Evolutionary conservation across 768 basidiomycete species (phyloP), one percentile per base, ranked within the genome.

Genomic region (Termitomyces titanicus): DNA sequence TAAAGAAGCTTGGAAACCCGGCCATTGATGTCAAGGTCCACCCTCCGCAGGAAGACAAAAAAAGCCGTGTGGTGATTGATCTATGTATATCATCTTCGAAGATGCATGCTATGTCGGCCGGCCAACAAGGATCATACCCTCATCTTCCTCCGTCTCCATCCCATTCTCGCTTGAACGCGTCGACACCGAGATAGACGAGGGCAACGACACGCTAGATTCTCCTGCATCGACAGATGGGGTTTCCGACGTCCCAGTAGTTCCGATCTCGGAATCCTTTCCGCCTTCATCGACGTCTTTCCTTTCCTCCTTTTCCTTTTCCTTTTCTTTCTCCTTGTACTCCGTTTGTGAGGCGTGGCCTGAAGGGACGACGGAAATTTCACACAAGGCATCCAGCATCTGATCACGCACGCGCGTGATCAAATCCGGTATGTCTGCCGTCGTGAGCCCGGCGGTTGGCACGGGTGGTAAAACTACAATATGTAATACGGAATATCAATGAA

Each of bases 401-500:
- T 85, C 80, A 22, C 86, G 85, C 20, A 94, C 85, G 50, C 79
- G 82, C 29, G 76, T 72, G 0, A 83, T 75, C 25, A 99, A 83
- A 4, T 77, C 76, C 20, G 77, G 69, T 35, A 92, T 86, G 65
- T 98, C 94, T 9, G 78, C 80, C 1, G 77, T 64, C 4, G 85
- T 86, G 46, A 94, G 69, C 3, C 85, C 88, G 13, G 75, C 69
- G 1, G 97, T 98, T 11, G 83, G 70, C 46, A 96, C 81, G 0
- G 96, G 93, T 15, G 94, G 90, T n/a, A 99, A 82, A 47, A 98
- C 97, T 98, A 64, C n/a, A 13, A 15, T 25, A 45, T 18, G n/a
- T 11, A 33, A 20, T 31, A 49, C 18, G 39, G 48, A 55, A n/a
- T n/a, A n/a, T n/a, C n/a, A n/a, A n/a, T n/a, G n/a, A n/a, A n/a